phyloP scores from a whole-genome alignment of 2,329 filamentous ascomycete species.

The Paradendryphiella salina region DNA sequence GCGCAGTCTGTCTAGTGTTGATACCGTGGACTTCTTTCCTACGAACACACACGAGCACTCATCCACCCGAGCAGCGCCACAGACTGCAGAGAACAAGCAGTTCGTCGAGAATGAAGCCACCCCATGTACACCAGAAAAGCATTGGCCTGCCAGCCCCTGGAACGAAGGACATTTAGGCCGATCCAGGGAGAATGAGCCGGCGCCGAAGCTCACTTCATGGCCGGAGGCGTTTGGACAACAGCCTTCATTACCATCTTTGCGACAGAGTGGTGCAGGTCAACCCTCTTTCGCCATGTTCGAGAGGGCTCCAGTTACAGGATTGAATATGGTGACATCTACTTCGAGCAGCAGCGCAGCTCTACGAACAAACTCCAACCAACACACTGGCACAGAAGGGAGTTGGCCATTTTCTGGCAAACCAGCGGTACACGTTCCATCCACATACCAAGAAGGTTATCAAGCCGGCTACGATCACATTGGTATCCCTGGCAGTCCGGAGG shows the following conservation, averaged over 20 bases:
- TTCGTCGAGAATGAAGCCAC: slow-evolving; percentile 22
- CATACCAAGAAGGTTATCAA: slow-evolving; percentile 47
- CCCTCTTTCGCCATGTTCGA: slow-evolving; percentile 6
- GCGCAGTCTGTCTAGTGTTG: slow-evolving; percentile 46
- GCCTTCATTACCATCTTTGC: slow-evolving; percentile 23
- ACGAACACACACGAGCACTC: slow-evolving; percentile 48
- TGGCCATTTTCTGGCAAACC: slow-evolving; percentile 30
- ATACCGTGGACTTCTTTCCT: slow-evolving; percentile 50
- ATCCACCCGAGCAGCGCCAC: slow-evolving; percentile 40
- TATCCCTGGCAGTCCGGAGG: slow-evolving; percentile 37
- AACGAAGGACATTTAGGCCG: slow-evolving; percentile 33
- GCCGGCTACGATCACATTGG: slow-evolving; percentile 43
- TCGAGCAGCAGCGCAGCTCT: slow-evolving; percentile 16
- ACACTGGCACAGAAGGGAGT: slow-evolving; percentile 24
- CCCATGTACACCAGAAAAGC: slow-evolving; percentile 44
- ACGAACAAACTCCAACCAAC: slow-evolving; percentile 23
- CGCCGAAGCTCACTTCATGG: slow-evolving; percentile 37
- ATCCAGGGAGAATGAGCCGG: slow-evolving; percentile 25
- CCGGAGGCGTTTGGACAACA: slow-evolving; percentile 38
- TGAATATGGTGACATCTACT: slow-evolving; percentile 12
- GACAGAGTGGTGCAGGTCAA: slow-evolving; percentile 15
- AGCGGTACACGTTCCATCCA: slow-evolving; percentile 32
- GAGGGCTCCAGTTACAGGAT: slow-evolving; percentile 9
- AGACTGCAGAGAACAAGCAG: slow-evolving; percentile 15
- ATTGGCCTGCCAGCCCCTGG: slow-evolving; percentile 44